Evolutionary conservation across 345 rosid genomes (phyloP), one percentile per base, ranked within the genome.

Genomic region (Gossypium raimondii): DNA sequence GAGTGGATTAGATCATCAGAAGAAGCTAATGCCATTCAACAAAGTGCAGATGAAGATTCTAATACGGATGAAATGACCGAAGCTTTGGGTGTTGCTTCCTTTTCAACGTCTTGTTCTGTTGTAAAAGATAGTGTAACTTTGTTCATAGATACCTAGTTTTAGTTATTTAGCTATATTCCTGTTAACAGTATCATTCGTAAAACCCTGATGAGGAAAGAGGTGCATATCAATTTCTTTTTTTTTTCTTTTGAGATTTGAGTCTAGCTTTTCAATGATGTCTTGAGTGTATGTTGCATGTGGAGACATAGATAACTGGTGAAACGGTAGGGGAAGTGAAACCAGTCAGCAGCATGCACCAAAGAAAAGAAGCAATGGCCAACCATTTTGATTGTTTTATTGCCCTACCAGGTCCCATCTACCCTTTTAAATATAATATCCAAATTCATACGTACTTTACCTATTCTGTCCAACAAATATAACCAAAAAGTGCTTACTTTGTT

Each of bases 161-260:
- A 34, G 6, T 34, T 34, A 9, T 16, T 48, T 9, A 10, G 10
- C 55, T 41, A n/a, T 62, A 29, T 27, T 6, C 16, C 50, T 73
- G 51, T 64, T 27, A 27, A 64, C 84, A 93, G 97, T 77, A 84
- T 93, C 81, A 89, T 93, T 74, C 98, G 97, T 50, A 90, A 81
- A 81, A 92, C 92, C 61, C 88, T 93, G 69, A 93, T 93, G 97
- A 80, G 74, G 84, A 89, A 92, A 87, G 94, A 93, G 95, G 98
- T 93, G 61, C n/a, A 29, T 64, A 41, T 3, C 0, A 1, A n/a
- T 11, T 8, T 50, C 25, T 0, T 7, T 29, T 34, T 75, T 7
- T n/a, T 55, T 53, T 1, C 2, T 34, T 13, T 2, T 29, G 45
- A 44, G 29, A 67, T 9, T 3, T 24, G 25, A 24, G 25, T 51